Evolutionary conservation across 768 basidiomycete genomes (phyloP).

Genomic region (Collybia nuda): DNA sequence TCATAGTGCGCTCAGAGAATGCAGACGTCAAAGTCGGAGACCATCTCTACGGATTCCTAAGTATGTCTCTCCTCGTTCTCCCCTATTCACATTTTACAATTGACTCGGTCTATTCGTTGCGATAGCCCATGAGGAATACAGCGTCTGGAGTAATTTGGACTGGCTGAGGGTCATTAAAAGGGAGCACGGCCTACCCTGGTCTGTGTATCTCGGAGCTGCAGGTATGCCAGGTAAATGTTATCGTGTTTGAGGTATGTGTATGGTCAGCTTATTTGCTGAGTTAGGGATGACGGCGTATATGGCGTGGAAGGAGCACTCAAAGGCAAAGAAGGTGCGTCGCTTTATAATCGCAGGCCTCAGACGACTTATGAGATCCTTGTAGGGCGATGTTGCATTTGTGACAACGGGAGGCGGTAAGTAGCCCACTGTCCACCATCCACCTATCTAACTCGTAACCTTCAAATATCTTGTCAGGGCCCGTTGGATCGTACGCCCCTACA

Average conservation of each 20-base stretch:
- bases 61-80: slow-evolving; percentile 15
- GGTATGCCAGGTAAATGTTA: slow-evolving; percentile 51
- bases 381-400: slow-evolving; percentile 43
- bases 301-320: slow-evolving; percentile 39
- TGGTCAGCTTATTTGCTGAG: background rate
- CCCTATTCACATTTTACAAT: background rate
- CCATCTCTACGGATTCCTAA: slow-evolving; percentile 35
- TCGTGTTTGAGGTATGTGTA: too few relatives aligned
- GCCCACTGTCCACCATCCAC: background rate
- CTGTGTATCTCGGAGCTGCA: slow-evolving; percentile 44
- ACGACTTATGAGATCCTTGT: background rate
- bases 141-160: slow-evolving; percentile 20
- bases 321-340: slow-evolving; percentile 30
- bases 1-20: slow-evolving; percentile 43
- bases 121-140: slow-evolving; percentile 42
- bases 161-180: slow-evolving; percentile 33
- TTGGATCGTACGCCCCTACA: slow-evolving; percentile 36
- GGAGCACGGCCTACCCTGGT: slow-evolving; percentile 45
- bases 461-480: slow-evolving; percentile 31
- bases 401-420: slow-evolving; percentile 34
- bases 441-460: background rate
- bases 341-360: background rate
- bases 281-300: slow-evolving; percentile 37
- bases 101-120: background rate
- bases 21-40: slow-evolving; percentile 31